Evolutionary conservation across 2,329 filamentous ascomycete species (phyloP), one percentile per base, ranked within the genome.

Genomic region (Fonsecaea nubica): DNA sequence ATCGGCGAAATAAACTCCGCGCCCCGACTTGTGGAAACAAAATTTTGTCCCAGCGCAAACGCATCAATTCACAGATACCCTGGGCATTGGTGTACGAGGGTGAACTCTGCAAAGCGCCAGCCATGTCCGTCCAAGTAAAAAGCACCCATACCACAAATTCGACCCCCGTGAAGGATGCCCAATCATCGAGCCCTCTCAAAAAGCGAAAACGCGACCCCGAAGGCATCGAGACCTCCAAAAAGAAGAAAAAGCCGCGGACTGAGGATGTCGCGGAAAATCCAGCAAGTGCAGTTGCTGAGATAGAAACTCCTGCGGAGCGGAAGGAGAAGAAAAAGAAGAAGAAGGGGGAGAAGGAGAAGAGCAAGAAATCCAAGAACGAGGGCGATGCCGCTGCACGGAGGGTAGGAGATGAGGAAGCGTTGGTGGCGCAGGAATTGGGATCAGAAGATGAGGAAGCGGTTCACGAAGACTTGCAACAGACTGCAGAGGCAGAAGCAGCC

Each of bases 121-220:
- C 18, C 33, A 66, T 68, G 66, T 68, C 66, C n/a, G 57, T 62
- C 8, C 66, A 57, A 42, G 35, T 4, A 7, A 63, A 61, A 30
- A 52, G 35, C 53, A 56, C 25, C 40, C 50, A 64, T 58, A n/a
- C 48, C 40, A 54, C 59, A 30, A 13, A 60, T 9, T 45, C 53
- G 1, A 59, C 57, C 18, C 18, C 21, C 12, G 15, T 33, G 8
- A 40, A 53, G 32, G 42, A 62, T 18, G 21, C 36, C 9, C 57
- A 63, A 7, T 52, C 58, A 7, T 30, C 61, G 38, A 66, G 56
- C 5, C 58, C 63, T 1, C 60, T 65, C 7, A 72, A 69, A 40
- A 72, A 72, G 56, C 62, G 70, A 59, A 72, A 71, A 54, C 70
- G 69, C 57, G 60, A 69, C 18, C 38, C 65, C 35, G 68, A 72